Evolutionary conservation across 192 early-diverging fungal genomes (phyloP), one percentile per base, ranked within the genome.

Genomic region (Chytriomyces confervae): DNA sequence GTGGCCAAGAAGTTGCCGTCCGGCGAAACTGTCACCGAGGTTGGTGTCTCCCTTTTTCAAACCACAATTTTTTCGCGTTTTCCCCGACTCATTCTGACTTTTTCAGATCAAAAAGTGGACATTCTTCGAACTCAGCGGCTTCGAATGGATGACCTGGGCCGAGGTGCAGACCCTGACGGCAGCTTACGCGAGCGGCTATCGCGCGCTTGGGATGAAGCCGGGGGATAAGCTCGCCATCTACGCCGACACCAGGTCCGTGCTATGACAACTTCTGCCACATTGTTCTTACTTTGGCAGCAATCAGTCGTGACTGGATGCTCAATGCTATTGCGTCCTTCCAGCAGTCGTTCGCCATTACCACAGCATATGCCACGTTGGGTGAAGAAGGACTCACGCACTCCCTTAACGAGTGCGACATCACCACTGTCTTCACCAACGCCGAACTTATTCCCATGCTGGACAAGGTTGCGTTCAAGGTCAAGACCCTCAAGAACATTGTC

Each of bases 351-450:
- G 89, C 89, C 72, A 92, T 96, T 81, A 90, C 92, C 50, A 96
- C 95, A 18, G 92, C 94, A 36, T 86, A 86, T 62, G 85, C 60
- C 62, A 95, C 94, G 48, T 86, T 97, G 45, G 95, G 94, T 44
- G 91, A 91, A 75, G 91, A 93, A 13, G 94, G 94, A 61, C 90
- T 96, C 57, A 65, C 88, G 64, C 93, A 93, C 77, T 94, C 95
- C 7, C 91, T 96, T 81, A 92, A 92, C 76, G 92, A 96, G 83
- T 83, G 92, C 49, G 92, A 91, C 72, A 90, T 93, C 49, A 73
- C 75, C 13, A 86, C 89, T 65, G 82, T 94, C 71, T 93, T 94
- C 76, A 93, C 93, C 76, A 90, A 93, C 69, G 88, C 87, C 1
- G 91, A 92, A 50, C 83, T 93, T 43, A 84, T 95, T 51, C 81